Base-by-base conservation (phyloP, 768 basidiomycete genomes). In the Termitomyces sp. region DNA sequence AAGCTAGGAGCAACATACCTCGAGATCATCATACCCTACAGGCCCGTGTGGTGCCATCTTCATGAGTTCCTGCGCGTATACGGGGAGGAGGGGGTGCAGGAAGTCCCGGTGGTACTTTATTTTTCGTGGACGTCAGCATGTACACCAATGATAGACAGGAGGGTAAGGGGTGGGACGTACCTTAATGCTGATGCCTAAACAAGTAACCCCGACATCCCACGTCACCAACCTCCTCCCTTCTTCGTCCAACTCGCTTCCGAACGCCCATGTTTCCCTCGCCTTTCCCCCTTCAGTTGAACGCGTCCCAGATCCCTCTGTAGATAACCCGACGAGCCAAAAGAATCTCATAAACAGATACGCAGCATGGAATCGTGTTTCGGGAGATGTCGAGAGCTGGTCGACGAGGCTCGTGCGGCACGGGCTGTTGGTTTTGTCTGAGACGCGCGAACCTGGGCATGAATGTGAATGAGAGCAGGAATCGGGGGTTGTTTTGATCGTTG, bases 291-390 rank as follows among this genome's bases (percentile, higher is more conserved):
- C 36, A 12, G 14, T 32, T 6, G 8, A 5, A 12, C 30, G 16
- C 48, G 44, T 56, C 14, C 47, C 48, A 4, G 16, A 7, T 12
- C 38, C 36, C 40, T 41, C 56, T 1, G 55, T 51, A 6, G 18
- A 13, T 30, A 35, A 1, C 40, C 64, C 71, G 0, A 82, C 68
- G 28, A 77, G 66, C 33, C 75, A 72, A 63, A 85, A 81, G 59
- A 84, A 88, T 20, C 84, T 77, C 26, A 78, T 70, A 62, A 88
- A 85, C 61, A 88, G 69, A 66, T 83, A 80, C 0, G 75, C 82
- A 0, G 87, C 87, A 57, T 88, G 86, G 63, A 87, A 88, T 4
- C 85, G 78, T 16, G 87, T 87, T 59, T 87, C 79, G 0, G 75
- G 77, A 0, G 81, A 85, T 3, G 72, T 77, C 8, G 68, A 67